Evolutionary conservation across 2,329 filamentous ascomycete species (phyloP).

Genomic region (Cadophora luteo-olivacea): DNA sequence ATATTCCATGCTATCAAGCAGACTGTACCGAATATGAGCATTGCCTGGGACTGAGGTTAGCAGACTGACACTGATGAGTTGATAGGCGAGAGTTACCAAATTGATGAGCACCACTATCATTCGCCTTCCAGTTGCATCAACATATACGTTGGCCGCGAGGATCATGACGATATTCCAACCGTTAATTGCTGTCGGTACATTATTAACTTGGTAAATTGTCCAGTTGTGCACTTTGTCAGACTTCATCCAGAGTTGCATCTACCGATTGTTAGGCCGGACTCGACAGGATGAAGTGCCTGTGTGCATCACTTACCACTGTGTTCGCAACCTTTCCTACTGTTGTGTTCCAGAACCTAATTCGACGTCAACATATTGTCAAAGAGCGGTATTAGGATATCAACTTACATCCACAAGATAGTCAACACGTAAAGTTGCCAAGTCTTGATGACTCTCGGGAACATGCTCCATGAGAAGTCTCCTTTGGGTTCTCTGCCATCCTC

Average conservation of each 20-base stretch:
- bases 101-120: slow-evolving; percentile 23
- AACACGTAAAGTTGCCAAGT: slow-evolving; percentile 72
- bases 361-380: background rate
- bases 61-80: background rate
- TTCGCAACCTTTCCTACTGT: slow-evolving; percentile 40
- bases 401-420: slow-evolving; percentile 57
- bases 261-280: background rate
- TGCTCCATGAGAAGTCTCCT: slow-evolving; percentile 52
- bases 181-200: slow-evolving; percentile 53
- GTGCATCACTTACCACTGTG: slow-evolving; percentile 50
- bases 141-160: slow-evolving; percentile 20
- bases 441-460: slow-evolving; percentile 58
- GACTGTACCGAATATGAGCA: slow-evolving; percentile 44
- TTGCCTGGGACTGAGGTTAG: background rate
- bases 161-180: slow-evolving; percentile 42
- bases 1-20: slow-evolving; percentile 45
- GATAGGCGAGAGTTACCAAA: background rate
- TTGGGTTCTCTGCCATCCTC: slow-evolving; percentile 48
- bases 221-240: slow-evolving; percentile 51
- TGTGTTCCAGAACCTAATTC: slow-evolving; percentile 22
- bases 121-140: slow-evolving; percentile 26
- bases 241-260: slow-evolving; percentile 59
- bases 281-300: background rate
- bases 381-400: slow-evolving; percentile 40
- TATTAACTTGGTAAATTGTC: slow-evolving; percentile 54